These are phyloP conservation scores for Podaxis mareebaensis DNA, from an alignment of 768 basidiomycete species.

Conservation along the genomic window DNA sequence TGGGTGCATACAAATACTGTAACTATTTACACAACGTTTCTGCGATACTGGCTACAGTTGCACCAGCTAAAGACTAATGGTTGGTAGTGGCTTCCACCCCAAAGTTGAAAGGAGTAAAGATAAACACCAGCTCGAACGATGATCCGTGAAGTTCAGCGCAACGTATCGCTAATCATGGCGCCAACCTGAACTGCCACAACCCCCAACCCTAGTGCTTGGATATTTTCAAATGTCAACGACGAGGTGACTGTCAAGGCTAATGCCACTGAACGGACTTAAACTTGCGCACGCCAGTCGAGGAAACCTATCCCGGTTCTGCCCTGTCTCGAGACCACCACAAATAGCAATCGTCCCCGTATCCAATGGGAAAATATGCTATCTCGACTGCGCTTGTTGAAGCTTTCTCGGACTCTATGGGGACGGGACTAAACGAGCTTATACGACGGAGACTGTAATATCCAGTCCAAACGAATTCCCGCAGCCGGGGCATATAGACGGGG, in stretches of 20 bases:
- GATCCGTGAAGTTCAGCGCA: no score
- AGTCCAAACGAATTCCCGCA: background rate
- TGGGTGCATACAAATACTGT: background rate
- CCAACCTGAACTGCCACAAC: no score
- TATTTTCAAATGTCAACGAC: background rate
- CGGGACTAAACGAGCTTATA: background rate
- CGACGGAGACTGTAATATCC: background rate
- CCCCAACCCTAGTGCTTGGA: no score
- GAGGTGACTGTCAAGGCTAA: background rate
- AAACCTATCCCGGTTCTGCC: background rate
- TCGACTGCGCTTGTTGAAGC: background rate
- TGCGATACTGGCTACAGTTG: no score
- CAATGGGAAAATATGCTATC: background rate
- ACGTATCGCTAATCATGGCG: no score
- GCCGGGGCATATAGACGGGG: background rate
- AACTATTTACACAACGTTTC: background rate
- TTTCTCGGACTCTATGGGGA: background rate
- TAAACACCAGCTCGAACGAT: no score
- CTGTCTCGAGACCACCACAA: background rate
- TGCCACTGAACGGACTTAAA: background rate
- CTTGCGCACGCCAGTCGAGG: background rate
- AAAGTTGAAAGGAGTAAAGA: no score
- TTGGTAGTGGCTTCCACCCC: no score
- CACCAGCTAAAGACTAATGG: no score
- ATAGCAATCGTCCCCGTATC: background rate